Evolutionary conservation across 495 filamentous ascomycete species (phyloP).

Genomic region (Achaetomiella virescens): DNA sequence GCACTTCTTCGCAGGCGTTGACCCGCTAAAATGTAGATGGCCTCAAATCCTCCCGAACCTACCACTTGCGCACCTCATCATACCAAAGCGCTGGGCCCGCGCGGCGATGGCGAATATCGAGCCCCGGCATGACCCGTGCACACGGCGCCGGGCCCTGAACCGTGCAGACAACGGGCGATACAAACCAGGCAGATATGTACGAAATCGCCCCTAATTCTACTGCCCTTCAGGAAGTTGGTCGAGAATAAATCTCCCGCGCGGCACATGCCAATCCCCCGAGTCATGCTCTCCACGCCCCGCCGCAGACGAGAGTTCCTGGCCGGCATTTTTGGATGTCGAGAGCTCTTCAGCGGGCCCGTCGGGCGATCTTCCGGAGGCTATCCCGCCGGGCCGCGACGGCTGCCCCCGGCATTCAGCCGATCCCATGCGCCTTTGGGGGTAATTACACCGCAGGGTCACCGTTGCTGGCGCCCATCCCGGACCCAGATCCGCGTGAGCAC

Average conservation of each 20-base stretch:
- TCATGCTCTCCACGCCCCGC: too few species aligned
- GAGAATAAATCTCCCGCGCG: too few species aligned
- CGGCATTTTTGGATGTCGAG: background rate
- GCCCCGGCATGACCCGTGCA: too few species aligned
- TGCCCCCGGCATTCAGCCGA: background rate
- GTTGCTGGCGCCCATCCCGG: background rate
- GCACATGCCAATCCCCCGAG: too few species aligned
- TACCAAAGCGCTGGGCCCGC: background rate
- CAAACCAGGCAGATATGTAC: background rate
- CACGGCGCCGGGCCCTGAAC: background rate
- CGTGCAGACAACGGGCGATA: background rate
- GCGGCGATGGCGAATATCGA: background rate
- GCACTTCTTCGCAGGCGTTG: too few species aligned
- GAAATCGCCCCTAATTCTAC: too few species aligned
- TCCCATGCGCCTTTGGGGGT: background rate
- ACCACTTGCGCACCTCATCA: background rate
- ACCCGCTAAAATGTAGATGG: too few species aligned
- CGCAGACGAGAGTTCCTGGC: background rate
- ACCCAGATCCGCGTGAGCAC: too few species aligned
- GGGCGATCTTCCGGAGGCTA: constrained; percentile 8
- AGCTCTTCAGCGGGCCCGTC: background rate
- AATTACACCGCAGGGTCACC: background rate
- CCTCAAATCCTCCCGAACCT: too few species aligned
- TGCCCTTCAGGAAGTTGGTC: background rate
- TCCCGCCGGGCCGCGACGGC: constrained; percentile 13